Conservation (phyloP, 2,329 filamentous ascomycete species). For the Furcasterigmium sp. region DNA sequence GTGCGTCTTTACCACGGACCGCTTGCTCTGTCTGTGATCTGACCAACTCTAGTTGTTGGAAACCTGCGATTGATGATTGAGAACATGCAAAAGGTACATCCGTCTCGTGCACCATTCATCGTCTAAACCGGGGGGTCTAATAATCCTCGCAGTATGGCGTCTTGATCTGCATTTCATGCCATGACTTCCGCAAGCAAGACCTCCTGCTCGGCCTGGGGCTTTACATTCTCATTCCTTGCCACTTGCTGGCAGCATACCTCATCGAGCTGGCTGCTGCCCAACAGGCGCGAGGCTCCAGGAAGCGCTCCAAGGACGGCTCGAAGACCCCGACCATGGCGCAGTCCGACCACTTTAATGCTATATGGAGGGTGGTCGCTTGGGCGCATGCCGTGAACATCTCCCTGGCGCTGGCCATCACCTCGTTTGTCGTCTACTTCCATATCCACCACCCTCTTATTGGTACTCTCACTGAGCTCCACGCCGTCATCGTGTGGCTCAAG, state of each 20-base stretch:
- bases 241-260: conserved; percentile 83
- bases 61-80: conserved; percentile 94
- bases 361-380: conserved; percentile 76
- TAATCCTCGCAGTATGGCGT: conserved; percentile 79
- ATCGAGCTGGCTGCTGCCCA: conserved; percentile 81
- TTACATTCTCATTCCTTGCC: conserved; percentile 83
- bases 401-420: conserved; percentile 73
- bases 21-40: background rate
- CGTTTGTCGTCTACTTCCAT: conserved; percentile 80
- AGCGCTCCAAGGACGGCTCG: conserved; percentile 45
- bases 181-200: conserved; percentile 79
- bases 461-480: conserved; percentile 83
- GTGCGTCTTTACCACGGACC: too few relatives aligned
- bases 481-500: conserved; percentile 94
- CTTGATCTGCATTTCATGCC: conserved; percentile 83
- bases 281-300: conserved; percentile 66
- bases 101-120: conserved; percentile 6
- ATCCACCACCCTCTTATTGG: conserved; percentile 93
- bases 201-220: conserved; percentile 69
- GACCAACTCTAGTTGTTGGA: conserved; percentile 65
- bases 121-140: background rate
- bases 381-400: conserved; percentile 81
- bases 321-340: conserved; percentile 54
- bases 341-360: conserved; percentile 61
- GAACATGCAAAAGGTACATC: conserved; percentile 83